Base-by-base conservation (phyloP, 2,329 filamentous ascomycete genomes). In the Blumeria hordei region DNA sequence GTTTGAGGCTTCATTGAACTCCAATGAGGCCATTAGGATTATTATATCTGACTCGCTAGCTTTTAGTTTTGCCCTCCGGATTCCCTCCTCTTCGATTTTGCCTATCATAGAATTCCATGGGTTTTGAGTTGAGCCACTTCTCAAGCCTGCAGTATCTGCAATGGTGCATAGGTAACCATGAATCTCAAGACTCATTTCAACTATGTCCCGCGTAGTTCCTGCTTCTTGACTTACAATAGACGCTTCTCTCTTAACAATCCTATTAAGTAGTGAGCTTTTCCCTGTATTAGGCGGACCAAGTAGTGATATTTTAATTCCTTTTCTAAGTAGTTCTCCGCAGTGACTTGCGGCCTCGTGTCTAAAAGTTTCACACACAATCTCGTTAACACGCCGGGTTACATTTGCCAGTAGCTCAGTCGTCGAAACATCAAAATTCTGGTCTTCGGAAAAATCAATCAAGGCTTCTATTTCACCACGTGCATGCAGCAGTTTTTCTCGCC, bases 361-460 rank as follows among this genome's bases (percentile, higher is more conserved):
- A 12, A 71, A 69, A 57, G 96, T 80, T 56, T 80, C 74, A 34
- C 66, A 64, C 55, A 79, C 70, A 55, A 96, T 76, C 0, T 64
- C 66, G 1, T 67, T 64, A 2, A 94, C 76, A 63, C 88, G 79
- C 0, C 60, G 61, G 1, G 78, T 75, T 34, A 95, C 85, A 52
- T 80, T 86, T 0, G 64, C 66, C 47, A 93, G 74, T 21, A 96
- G 72, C 55, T 84, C 76, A 0, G 74, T 69, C 0, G 87, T 84
- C 2, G 85, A 82, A 67, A 94, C 88, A 61, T 96, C 88, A 63
- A 98, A 94, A 69, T 96, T 85, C 68, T 98, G 90, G 63, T 96
- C 92, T 66, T 98, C 92, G 0, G 86, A 84, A 66, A 98, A 98
- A 68, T 98, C 92, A 58, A 98, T 96, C 60, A 98, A 70, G 0